Evolutionary conservation across 345 rosid genomes (phyloP).

Genomic region (Capsella bursapastoris): DNA sequence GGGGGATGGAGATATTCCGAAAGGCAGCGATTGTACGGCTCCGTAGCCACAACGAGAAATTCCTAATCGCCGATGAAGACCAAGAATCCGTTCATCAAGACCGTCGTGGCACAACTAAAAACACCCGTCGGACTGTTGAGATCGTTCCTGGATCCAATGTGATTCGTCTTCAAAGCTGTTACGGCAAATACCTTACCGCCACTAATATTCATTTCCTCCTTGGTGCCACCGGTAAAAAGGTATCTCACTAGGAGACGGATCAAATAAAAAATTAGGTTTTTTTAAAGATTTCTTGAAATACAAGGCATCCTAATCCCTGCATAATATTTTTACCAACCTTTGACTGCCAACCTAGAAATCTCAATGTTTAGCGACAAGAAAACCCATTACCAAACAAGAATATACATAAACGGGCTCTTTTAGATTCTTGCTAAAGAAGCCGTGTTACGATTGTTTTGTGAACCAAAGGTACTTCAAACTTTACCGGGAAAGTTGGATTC

Average conservation of each 20-base stretch:
- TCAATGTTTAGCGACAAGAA: neutral
- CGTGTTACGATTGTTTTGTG: constrained; percentile 1
- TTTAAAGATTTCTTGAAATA: neutral
- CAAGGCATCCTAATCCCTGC: constrained; percentile 7
- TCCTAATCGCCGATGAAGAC: constrained; percentile 64
- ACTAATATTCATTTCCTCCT: constrained; percentile 58
- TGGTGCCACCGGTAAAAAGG: constrained; percentile 69
- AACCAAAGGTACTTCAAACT: constrained; percentile 38
- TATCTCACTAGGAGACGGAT: constrained; percentile 6
- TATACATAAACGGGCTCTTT: neutral
- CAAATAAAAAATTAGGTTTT: neutral
- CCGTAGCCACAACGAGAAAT: constrained; percentile 75
- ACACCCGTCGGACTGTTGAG: constrained; percentile 71
- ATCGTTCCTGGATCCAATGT: constrained; percentile 38
- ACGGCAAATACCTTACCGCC: constrained; percentile 77
- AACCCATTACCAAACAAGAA: neutral
- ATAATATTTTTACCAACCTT: neutral
- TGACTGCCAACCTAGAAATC: neutral
- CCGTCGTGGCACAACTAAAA: constrained; percentile 57
- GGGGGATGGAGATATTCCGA: constrained; percentile 64
- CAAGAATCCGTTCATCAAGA: constrained; percentile 65
- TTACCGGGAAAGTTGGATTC: constrained; percentile 52
- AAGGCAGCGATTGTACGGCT: constrained; percentile 61
- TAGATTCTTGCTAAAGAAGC: neutral
- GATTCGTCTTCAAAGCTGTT: constrained; percentile 66